Conservation (phyloP, 805 yeast genomes). For the Ogataea salicorniae region DNA sequence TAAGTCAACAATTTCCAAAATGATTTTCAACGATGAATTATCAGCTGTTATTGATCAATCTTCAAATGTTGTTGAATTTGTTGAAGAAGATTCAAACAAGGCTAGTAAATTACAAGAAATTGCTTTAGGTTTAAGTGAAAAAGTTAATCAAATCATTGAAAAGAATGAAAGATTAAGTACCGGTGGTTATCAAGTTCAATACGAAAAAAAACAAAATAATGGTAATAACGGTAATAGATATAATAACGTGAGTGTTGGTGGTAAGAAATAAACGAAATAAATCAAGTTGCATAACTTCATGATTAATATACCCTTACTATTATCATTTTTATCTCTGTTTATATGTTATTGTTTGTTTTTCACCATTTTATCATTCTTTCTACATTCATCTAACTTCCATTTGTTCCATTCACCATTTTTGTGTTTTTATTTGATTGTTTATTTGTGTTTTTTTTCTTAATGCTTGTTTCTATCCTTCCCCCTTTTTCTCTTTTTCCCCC, state of each 20-base stretch:
- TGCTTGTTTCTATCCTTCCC: background rate
- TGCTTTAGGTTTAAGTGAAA: slow-evolving; percentile 79
- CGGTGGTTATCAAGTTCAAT: slow-evolving; percentile 55
- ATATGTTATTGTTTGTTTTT: background rate
- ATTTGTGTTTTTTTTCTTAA: background rate
- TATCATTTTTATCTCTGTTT: no score
- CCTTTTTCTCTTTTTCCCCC: background rate
- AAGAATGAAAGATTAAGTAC: slow-evolving; percentile 80
- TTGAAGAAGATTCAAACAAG: slow-evolving; percentile 59
- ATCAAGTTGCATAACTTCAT: background rate
- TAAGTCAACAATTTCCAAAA: slow-evolving; percentile 58
- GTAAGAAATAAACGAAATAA: background rate
- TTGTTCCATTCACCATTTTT: background rate
- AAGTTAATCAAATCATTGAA: slow-evolving; percentile 71
- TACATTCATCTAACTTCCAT: background rate
- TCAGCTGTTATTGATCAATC: slow-evolving; percentile 68
- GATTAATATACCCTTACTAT: no score
- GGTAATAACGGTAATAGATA: background rate
- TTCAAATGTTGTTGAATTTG: slow-evolving; percentile 58
- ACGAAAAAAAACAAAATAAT: slow-evolving; percentile 21
- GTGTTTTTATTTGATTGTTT: background rate
- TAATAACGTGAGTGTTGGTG: background rate
- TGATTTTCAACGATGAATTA: slow-evolving; percentile 76
- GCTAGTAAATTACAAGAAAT: slow-evolving; percentile 82
- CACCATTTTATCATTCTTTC: background rate